phyloP scores from a whole-genome alignment of 1,139 yeast genomes.

The Magnusiomyces tetraspermus region DNA sequence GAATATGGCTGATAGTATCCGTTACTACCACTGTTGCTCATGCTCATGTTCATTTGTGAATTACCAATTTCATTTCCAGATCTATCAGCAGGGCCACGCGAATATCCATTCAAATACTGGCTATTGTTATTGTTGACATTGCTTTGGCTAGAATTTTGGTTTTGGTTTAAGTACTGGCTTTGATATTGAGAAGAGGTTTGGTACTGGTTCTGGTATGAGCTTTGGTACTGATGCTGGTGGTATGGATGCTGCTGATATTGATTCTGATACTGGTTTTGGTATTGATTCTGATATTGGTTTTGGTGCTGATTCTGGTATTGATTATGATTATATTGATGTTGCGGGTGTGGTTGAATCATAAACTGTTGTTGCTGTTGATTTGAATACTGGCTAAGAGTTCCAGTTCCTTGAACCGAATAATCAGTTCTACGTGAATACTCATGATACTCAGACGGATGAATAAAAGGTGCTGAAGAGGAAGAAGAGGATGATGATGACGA shows the following conservation, averaged over 20 bases:
- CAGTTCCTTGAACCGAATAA: not conserved
- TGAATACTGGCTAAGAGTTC: no score
- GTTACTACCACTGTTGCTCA: no score
- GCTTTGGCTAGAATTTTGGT: not conserved
- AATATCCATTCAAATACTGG: not conserved
- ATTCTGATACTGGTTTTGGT: no score
- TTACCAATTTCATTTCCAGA: no score
- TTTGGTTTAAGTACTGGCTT: no score
- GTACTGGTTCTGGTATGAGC: not conserved
- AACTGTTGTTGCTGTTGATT: not conserved
- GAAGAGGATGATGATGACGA: not conserved
- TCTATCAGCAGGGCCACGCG: not conserved
- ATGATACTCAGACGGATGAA: slow-evolving; percentile 1
- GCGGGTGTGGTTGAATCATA: not conserved
- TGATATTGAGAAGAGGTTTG: not conserved
- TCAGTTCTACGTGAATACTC: slow-evolving; percentile 4
- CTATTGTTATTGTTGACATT: not conserved
- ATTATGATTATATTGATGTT: not conserved
- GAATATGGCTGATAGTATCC: no score
- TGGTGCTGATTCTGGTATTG: not conserved
- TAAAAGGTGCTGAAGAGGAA: not conserved
- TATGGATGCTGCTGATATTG: not conserved
- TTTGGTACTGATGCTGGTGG: no score
- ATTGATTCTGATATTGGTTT: no score
- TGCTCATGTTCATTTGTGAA: no score